Evolutionary conservation across 441 rosid genomes (phyloP).

Genomic region (Iberis amara): DNA sequence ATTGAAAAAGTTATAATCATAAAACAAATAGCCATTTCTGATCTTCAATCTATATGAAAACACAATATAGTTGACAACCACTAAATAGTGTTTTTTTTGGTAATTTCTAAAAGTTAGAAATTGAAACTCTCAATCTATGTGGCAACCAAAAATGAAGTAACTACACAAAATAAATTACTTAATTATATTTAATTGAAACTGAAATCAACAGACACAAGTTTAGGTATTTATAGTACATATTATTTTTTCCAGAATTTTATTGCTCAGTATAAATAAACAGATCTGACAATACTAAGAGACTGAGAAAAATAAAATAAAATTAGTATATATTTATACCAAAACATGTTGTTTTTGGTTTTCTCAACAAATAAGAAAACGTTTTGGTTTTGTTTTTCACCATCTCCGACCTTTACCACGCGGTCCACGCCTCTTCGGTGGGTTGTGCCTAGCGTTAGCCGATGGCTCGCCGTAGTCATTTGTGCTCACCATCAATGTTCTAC

Average conservation of each 20-base stretch:
- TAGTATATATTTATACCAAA: conserved; percentile 11
- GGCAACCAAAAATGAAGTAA: too few relatives aligned
- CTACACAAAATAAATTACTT: too few relatives aligned
- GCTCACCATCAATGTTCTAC: conserved; percentile 38
- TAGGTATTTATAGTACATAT: neutral
- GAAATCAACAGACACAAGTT: too few relatives aligned
- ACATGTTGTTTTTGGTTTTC: conserved; percentile 1
- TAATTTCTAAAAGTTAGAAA: too few relatives aligned
- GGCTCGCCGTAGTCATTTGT: conserved; percentile 45
- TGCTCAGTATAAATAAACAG: neutral
- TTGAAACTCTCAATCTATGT: too few relatives aligned
- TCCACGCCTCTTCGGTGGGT: conserved; percentile 36
- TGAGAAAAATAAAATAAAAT: neutral
- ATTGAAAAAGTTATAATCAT: too few relatives aligned
- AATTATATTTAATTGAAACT: too few relatives aligned
- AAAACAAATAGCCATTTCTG: too few relatives aligned
- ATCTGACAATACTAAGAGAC: neutral
- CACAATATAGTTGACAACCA: too few relatives aligned
- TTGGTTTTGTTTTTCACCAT: neutral
- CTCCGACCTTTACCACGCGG: conserved; percentile 27
- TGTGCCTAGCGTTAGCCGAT: conserved; percentile 48
- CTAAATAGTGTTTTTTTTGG: too few relatives aligned
- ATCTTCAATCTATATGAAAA: too few relatives aligned
- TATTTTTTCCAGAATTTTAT: conserved; percentile 3
- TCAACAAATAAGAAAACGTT: neutral